These are phyloP conservation scores for Claviceps pazoutovae DNA, from an alignment of 2,329 filamentous ascomycete genomes.

Conservation along the genomic window DNA sequence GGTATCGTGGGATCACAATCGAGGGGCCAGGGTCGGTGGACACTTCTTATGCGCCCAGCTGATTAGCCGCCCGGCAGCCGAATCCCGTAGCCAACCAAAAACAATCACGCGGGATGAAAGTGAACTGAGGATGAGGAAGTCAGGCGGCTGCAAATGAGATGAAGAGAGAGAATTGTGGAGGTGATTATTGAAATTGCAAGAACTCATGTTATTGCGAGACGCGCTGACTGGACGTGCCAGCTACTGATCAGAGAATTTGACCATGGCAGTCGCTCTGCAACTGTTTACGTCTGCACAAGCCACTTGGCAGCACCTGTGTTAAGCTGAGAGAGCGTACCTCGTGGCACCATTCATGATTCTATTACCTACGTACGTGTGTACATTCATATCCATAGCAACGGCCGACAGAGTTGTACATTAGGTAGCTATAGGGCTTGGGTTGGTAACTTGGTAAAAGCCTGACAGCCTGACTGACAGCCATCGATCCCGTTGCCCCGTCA, in stretches of 20 bases:
- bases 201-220: too few species aligned
- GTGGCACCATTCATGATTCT: background rate
- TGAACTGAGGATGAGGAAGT: background rate
- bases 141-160: background rate
- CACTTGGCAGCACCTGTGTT: conserved; percentile 1
- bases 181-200: too few species aligned
- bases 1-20: background rate
- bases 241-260: background rate
- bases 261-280: background rate
- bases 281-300: background rate
- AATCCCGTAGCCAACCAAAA: background rate
- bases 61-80: background rate
- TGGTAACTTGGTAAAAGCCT: too few species aligned
- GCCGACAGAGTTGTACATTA: too few species aligned
- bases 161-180: background rate
- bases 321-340: background rate
- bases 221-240: too few species aligned
- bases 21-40: background rate
- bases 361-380: too few species aligned
- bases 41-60: background rate
- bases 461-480: too few species aligned
- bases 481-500: background rate
- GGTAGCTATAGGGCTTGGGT: too few species aligned
- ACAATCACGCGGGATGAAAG: background rate
- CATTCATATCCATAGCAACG: too few species aligned